A percentile compares a stretch with the other conserved stretches of the same genome.
Evolutionary conservation across 2,329 filamentous ascomycete genomes (phyloP).

Genomic region (Colletotrichum trifolii): DNA sequence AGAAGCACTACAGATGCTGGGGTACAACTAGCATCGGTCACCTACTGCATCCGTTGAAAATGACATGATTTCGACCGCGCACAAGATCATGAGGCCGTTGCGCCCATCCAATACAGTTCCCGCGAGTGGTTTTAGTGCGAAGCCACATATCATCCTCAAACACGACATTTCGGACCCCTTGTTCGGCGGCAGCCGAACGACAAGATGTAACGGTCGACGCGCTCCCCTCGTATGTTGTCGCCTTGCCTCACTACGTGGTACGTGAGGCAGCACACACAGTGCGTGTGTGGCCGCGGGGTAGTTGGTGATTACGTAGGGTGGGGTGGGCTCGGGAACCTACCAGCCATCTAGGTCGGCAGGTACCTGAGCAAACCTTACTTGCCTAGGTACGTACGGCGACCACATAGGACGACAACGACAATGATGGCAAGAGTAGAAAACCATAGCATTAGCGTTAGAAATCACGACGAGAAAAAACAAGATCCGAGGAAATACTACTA

Average conservation of each 20-base stretch:
- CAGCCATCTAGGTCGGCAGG: no score
- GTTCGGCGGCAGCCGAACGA: no score
- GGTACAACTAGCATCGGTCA: conserved; percentile 15
- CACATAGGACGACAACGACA: no score
- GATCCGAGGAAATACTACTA: no score
- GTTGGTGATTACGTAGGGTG: conserved; percentile 17
- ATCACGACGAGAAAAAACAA: no score
- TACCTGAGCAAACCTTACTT: no score
- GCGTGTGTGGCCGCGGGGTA: conserved; percentile 18
- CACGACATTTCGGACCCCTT: no score
- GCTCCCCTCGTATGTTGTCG: conserved; percentile 7
- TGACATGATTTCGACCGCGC: conserved; percentile 17
- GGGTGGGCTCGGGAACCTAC: conserved; percentile 12
- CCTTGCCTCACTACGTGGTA: conserved; percentile 2
- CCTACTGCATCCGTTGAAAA: conserved; percentile 6
- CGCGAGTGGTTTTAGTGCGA: no score
- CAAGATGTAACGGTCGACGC: background rate
- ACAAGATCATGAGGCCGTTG: conserved; percentile 22
- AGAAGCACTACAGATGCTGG: conserved; percentile 4
- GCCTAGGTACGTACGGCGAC: no score
- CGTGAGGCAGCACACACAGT: background rate
- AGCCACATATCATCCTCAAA: no score
- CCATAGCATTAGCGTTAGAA: no score
- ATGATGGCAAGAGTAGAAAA: no score
- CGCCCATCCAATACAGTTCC: conserved; percentile 1